Percentiles rank a stretch among this genome's conserved stretches.
These are phyloP conservation scores for Zoysia matrella DNA, from an alignment of 202 grass and related monocot genomes.

Conservation along the genomic window DNA sequence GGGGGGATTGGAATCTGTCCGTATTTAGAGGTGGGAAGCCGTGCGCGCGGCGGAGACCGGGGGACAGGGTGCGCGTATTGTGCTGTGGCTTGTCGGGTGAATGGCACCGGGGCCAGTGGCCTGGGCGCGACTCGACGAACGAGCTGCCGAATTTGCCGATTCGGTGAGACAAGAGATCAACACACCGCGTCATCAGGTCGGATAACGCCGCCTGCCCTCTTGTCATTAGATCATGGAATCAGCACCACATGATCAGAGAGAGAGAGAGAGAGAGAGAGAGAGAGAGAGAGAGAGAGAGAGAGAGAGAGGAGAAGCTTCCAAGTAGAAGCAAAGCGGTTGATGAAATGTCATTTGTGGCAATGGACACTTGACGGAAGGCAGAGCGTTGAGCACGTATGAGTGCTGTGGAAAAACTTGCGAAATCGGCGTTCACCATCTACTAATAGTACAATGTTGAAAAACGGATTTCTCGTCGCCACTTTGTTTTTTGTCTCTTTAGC, in stretches of 20 bases:
- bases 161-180: background rate
- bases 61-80: conserved; percentile 2
- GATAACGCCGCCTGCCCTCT: no score
- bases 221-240: background rate
- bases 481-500: no score
- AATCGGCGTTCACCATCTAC: no score
- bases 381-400: no score
- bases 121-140: background rate
- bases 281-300: background rate
- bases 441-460: no score
- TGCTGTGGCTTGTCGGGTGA: conserved; percentile 33
- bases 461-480: no score
- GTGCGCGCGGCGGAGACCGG: conserved; percentile 1
- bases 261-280: no score
- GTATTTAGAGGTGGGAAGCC: conserved; percentile 24
- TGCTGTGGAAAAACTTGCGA: no score
- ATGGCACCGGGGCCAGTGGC: background rate
- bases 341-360: no score
- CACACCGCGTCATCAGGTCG: background rate
- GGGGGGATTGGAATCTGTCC: background rate
- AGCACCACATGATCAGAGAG: background rate
- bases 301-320: no score
- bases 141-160: background rate
- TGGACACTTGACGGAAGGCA: no score
- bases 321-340: no score